These are phyloP conservation scores for Mycena maculata DNA, from an alignment of 768 basidiomycete species.

Conservation along the genomic window DNA sequence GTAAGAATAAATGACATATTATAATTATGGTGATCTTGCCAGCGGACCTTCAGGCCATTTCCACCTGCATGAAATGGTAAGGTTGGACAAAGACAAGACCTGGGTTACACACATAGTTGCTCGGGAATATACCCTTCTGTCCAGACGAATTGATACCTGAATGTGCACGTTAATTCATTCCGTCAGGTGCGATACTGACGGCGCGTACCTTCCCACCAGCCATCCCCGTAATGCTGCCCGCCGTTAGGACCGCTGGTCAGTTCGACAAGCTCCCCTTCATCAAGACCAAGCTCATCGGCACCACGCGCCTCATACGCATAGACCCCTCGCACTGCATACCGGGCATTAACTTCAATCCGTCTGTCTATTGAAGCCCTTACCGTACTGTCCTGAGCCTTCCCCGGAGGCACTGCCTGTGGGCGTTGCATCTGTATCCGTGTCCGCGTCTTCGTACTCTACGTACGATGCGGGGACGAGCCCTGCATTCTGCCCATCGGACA, in stretches of 20 bases:
- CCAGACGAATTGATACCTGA: slow-evolving; percentile 71
- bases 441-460: slow-evolving; percentile 48
- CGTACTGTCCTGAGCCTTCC: slow-evolving; percentile 59
- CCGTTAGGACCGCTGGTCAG: slow-evolving; percentile 71
- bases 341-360: slow-evolving; percentile 21
- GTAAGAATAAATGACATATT: slow-evolving; percentile 24
- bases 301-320: slow-evolving; percentile 84
- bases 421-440: no score
- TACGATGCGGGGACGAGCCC: slow-evolving; percentile 92
- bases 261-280: slow-evolving; percentile 71
- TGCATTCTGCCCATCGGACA: slow-evolving; percentile 62
- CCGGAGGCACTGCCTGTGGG: slow-evolving; percentile 32
- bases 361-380: slow-evolving; percentile 50
- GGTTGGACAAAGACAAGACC: slow-evolving; percentile 29
- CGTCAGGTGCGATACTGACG: slow-evolving; percentile 25
- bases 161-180: slow-evolving; percentile 32
- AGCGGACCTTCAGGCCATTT: slow-evolving; percentile 50
- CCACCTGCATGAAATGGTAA: slow-evolving; percentile 55
- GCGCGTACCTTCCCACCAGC: slow-evolving; percentile 87
- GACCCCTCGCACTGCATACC: slow-evolving; percentile 76
- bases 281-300: slow-evolving; percentile 72
- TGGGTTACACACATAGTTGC: slow-evolving; percentile 80
- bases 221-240: slow-evolving; percentile 77
- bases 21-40: slow-evolving; percentile 12
- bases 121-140: slow-evolving; percentile 85